Base-by-base conservation (phyloP, 208 protist species). In the Trypanosoma mega region DNA sequence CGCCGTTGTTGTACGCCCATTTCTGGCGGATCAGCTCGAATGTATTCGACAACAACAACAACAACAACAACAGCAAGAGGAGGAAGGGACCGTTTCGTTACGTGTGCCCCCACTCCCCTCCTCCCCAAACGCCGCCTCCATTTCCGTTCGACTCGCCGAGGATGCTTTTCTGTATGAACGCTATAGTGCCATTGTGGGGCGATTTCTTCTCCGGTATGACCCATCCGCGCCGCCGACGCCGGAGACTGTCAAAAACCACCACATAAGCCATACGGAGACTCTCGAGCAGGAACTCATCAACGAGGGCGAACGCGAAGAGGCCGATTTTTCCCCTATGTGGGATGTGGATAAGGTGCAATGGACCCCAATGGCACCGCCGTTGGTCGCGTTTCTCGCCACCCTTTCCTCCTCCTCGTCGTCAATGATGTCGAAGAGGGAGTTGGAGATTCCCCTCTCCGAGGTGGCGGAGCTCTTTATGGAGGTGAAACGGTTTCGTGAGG, bases 401-500 rank as follows among this genome's bases (percentile, higher is more conserved):
- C 34, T 39, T 39, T 39, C 34, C 34, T 12, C 34, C 8, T 12
- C 34, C 34, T 12, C 8, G 8, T 6, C 34, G 8, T 12, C 34
- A 39, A 12, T 39, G 8, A 12, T 12, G 6, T 12, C 34, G 6
- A 12, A 39, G 34, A 12, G 34, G 12, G 12, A 39, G 8, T 6
- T 16, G 8, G 34, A 39, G 34, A 12, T 16, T 12, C 34, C 8
- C 34, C 34, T 39, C 34, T 6, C 31, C 14, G 24, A 70, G 3
- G 55, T 63, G 21, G 55, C 61, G 0, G 36, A 41, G 14, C 63
- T 70, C 29, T 50, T 63, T 29, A 51, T 47, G 2, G 63, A 55
- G 24, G 54, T 57, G 33, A 70, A 70, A 29, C 46, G 33, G 9
- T 63, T 50, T 37, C 63, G 54, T 5, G 63, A 70, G 21, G 37